Evolutionary conservation across 805 yeast genomes (phyloP).

Genomic region (Kodamaea sagamina): DNA sequence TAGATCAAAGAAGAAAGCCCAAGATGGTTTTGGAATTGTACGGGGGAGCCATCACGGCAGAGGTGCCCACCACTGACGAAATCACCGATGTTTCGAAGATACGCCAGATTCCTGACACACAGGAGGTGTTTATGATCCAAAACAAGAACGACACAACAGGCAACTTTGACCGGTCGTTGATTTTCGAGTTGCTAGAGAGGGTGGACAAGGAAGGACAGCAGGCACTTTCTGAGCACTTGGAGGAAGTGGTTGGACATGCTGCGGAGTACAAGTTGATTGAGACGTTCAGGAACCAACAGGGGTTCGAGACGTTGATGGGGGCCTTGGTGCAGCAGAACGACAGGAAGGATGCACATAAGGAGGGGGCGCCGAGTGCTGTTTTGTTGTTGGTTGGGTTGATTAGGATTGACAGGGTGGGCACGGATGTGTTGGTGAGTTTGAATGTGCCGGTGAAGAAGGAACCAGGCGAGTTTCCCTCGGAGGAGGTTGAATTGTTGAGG

Average conservation of each 20-base stretch:
- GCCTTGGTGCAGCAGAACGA: conserved; percentile 12
- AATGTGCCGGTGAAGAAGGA: conserved; percentile 49
- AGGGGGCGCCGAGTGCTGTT: conserved; percentile 26
- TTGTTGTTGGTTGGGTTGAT: conserved; percentile 59
- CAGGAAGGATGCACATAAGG: conserved; percentile 16
- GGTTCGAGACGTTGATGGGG: conserved; percentile 7
- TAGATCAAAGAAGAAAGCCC: neutral
- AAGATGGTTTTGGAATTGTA: conserved; percentile 41
- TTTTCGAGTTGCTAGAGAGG: conserved; percentile 64
- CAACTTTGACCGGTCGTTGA: conserved; percentile 53
- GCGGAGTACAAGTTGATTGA: conserved; percentile 13
- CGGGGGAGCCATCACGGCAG: conserved; percentile 78
- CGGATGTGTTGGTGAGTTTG: conserved; percentile 63
- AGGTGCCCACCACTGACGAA: conserved; percentile 46
- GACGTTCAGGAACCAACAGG: conserved; percentile 7
- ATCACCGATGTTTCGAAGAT: conserved; percentile 73
- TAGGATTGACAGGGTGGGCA: conserved; percentile 49
- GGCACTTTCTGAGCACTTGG: conserved; percentile 55
- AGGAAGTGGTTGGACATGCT: conserved; percentile 47
- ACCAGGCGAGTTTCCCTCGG: conserved; percentile 11
- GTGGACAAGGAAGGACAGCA: conserved; percentile 39
- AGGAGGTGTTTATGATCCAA: conserved; percentile 78
- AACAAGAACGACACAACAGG: conserved; percentile 25
- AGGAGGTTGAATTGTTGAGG: conserved; percentile 27
- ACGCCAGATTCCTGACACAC: conserved; percentile 89